Conservation (phyloP, 345 rosid genomes). For the Eucalyptus sideroxylon region DNA sequence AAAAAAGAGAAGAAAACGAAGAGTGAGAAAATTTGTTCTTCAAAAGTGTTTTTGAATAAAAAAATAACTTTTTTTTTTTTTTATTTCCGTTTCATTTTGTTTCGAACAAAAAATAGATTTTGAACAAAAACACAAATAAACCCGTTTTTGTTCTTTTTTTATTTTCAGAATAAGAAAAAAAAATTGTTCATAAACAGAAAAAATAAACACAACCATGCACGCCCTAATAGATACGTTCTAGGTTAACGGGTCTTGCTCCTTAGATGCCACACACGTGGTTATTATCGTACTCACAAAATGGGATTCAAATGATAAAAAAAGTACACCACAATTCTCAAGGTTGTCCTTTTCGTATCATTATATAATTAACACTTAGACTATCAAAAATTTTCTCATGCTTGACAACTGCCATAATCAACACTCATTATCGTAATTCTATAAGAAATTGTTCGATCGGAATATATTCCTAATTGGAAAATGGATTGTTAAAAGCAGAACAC, state of each 20-base stretch:
- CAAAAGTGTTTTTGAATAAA: too few species aligned
- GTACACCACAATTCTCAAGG: background rate
- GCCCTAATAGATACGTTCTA: too few species aligned
- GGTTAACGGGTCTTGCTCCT: background rate
- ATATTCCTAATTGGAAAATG: background rate
- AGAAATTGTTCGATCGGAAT: background rate
- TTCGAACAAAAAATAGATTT: too few species aligned
- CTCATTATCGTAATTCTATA: background rate
- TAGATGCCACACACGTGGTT: background rate
- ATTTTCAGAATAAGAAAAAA: too few species aligned
- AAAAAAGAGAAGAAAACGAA: too few species aligned
- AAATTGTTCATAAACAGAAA: too few species aligned
- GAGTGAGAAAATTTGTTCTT: too few species aligned
- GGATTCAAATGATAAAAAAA: background rate
- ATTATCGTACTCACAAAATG: background rate
- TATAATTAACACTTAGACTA: background rate
- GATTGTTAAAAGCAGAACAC: background rate
- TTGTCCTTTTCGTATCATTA: background rate
- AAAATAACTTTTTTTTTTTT: too few species aligned
- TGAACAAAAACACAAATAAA: too few species aligned
- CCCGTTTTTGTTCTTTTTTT: too few species aligned
- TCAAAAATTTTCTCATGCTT: accelerated
- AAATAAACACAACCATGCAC: too few species aligned
- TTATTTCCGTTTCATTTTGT: too few species aligned
- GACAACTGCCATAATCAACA: background rate